phyloP scores from a whole-genome alignment of 176 grass and related monocot genomes.

The Metroxylon sagu region DNA sequence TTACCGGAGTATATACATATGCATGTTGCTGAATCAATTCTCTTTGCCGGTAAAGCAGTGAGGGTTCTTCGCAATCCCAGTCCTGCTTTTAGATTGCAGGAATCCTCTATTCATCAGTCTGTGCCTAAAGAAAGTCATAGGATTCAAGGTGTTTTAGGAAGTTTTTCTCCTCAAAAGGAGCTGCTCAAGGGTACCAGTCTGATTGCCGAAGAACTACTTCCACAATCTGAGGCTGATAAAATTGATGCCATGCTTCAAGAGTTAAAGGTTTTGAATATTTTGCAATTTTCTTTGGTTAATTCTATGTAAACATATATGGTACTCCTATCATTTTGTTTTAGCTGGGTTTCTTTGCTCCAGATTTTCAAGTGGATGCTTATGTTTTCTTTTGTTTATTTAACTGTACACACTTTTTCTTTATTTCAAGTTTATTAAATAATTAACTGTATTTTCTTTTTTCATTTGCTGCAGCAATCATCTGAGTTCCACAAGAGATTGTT shows the following conservation, averaged over 20 bases:
- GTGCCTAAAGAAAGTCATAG: constrained; percentile 41
- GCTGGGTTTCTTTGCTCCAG: no score
- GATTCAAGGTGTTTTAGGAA: constrained; percentile 50
- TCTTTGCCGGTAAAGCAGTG: constrained; percentile 95
- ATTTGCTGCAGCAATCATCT: constrained; percentile 69
- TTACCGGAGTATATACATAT: constrained; percentile 93
- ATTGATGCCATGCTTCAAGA: constrained; percentile 88
- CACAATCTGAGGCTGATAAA: constrained; percentile 84
- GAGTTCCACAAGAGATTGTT: constrained; percentile 95
- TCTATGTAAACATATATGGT: background rate
- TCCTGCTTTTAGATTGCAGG: constrained; percentile 57
- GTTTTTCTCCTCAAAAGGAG: constrained; percentile 33
- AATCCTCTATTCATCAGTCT: constrained; percentile 38
- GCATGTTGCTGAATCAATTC: constrained; percentile 91
- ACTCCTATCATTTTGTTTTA: no score
- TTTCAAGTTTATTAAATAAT: no score
- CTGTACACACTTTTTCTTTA: no score
- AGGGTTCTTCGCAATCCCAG: constrained; percentile 83
- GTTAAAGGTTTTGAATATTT: constrained; percentile 49
- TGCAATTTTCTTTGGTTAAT: constrained; percentile 1
- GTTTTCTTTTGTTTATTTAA: no score
- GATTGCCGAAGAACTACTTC: constrained; percentile 74
- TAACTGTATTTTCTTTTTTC: constrained; percentile 1
- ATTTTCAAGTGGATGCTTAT: no score
- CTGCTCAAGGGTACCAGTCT: constrained; percentile 37